Base-by-base conservation (phyloP, 2,329 filamentous ascomycete species). In the Podosphaera leucotricha region DNA sequence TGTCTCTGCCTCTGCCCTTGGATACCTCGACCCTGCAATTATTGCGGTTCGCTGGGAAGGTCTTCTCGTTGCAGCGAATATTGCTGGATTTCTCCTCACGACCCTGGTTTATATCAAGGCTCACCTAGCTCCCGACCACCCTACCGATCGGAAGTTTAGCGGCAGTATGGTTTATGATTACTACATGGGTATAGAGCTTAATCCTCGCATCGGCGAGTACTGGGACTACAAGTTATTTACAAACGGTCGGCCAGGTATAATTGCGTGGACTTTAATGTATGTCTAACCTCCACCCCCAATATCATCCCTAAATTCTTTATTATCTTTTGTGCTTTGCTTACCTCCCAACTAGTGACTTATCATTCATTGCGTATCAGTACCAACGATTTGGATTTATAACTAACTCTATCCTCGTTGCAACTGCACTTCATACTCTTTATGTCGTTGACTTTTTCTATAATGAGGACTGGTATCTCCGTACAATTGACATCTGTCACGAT, bases 391-490 rank as follows among this genome's bases (percentile, higher is more conserved):
- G 60, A 15, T 59, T 56, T n/a, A 53, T 65, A 43, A 60, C 58
- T 11, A 61, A 61, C 26, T 61, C 61, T 1, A 57, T 68, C 13
- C 50, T 68, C 1, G 55, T 67, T 7, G 59, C 64, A 7, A 61
- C 61, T 6, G 54, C 64, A 26, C 57, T 68, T 1, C 66, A 68
- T 46, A 52, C 54, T 0, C 49, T 66, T 6, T 67, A 68, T 43
- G 61, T 66, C 6, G 48, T 66, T 0, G 65, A 68, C 40, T 67
- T 68, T 45, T 68, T 68, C 42, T 53, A 62, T 41, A 66, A 67
- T 6, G 66, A 67, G 48, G 59, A 61, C 11, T 68, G 65, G 65
- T 66, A 67, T 46, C 53, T 65, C 36, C 55, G 59, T 21, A 64
- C 62, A 15, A 61, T 64, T 19, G 60, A 64, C 43, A 64, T 64